Percentiles rank a stretch among this genome's conserved stretches.
phyloP scores from a whole-genome alignment of 2,329 filamentous ascomycete species.

The Fusarium sororula region DNA sequence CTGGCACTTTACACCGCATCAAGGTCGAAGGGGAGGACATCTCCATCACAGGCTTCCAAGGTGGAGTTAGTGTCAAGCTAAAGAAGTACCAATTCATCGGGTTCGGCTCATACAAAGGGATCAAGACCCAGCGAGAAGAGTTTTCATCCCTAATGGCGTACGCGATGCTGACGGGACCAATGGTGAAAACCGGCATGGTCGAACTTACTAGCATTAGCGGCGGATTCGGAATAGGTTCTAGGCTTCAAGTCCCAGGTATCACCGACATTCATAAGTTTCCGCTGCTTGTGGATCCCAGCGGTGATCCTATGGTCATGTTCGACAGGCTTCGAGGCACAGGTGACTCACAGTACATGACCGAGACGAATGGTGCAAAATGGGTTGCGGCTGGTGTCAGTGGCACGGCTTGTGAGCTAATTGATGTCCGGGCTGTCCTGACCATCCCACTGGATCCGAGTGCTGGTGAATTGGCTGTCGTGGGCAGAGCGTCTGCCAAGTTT shows the following conservation, averaged over 20 bases:
- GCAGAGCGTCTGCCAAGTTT: not conserved
- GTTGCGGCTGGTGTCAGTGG: not conserved
- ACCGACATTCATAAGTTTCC: not conserved
- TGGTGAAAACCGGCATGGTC: not conserved
- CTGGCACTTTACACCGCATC: not conserved
- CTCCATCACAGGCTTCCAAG: not conserved
- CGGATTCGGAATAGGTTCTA: not conserved
- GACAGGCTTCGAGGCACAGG: not conserved
- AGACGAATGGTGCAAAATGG: not conserved
- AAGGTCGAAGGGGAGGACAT: not conserved
- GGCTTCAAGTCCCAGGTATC: not conserved
- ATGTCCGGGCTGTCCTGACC: not conserved
- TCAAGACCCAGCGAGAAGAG: not conserved
- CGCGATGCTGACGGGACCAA: not conserved
- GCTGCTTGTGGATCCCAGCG: not conserved
- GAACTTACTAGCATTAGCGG: not conserved
- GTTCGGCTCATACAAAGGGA: not conserved
- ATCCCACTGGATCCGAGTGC: not conserved
- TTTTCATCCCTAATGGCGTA: not conserved
- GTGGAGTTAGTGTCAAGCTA: not conserved
- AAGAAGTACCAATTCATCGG: not conserved
- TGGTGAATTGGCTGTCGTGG: not conserved
- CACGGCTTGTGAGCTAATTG: not conserved
- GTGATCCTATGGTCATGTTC: not conserved
- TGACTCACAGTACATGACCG: not conserved